A percentile compares a stretch with the other conserved stretches of the same genome.
These are phyloP conservation scores for Lachnellula subtilissima DNA, from an alignment of 2,329 filamentous ascomycete genomes.

Conservation along the genomic window DNA sequence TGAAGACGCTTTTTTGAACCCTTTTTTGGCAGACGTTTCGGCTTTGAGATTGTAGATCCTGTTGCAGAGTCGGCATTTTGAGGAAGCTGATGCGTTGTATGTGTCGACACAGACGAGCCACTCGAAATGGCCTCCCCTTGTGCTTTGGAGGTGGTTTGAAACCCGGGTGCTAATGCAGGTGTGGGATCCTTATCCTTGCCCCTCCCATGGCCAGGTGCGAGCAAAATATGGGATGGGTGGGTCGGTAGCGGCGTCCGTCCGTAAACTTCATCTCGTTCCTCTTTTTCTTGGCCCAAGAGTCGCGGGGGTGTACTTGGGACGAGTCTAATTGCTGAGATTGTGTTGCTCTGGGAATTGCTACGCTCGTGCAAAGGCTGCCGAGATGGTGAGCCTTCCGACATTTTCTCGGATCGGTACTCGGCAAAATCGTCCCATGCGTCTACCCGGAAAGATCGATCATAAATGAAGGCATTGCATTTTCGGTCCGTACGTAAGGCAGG, in stretches of 20 bases:
- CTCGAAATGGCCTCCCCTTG: conserved; percentile 14
- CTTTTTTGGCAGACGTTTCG: conserved; percentile 21
- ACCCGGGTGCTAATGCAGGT: conserved; percentile 21
- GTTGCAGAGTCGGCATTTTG: conserved; percentile 24
- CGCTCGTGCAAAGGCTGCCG: conserved; percentile 22
- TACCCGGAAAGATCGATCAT: neutral
- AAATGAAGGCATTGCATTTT: neutral
- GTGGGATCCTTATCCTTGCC: conserved; percentile 13
- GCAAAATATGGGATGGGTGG: conserved; percentile 29
- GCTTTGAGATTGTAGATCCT: conserved; percentile 23
- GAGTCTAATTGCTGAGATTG: conserved; percentile 14
- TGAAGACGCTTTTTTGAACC: conserved; percentile 22
- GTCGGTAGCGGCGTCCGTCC: conserved; percentile 31
- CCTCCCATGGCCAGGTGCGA: conserved; percentile 13
- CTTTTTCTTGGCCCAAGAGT: conserved; percentile 8
- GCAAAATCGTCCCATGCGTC: neutral
- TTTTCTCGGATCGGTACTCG: conserved; percentile 5
- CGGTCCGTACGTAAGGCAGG: neutral
- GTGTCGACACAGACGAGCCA: conserved; percentile 22
- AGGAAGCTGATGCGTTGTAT: conserved; percentile 20
- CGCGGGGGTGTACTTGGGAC: conserved; percentile 18
- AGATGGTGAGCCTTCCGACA: conserved; percentile 7
- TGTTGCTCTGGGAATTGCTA: conserved; percentile 23
- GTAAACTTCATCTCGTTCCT: conserved; percentile 23
- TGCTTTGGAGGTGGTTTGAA: conserved; percentile 24